Percentiles rank a stretch among this genome's conserved stretches.
Conservation (phyloP, 495 filamentous ascomycete species). For the Astrocystis sublimbata region DNA sequence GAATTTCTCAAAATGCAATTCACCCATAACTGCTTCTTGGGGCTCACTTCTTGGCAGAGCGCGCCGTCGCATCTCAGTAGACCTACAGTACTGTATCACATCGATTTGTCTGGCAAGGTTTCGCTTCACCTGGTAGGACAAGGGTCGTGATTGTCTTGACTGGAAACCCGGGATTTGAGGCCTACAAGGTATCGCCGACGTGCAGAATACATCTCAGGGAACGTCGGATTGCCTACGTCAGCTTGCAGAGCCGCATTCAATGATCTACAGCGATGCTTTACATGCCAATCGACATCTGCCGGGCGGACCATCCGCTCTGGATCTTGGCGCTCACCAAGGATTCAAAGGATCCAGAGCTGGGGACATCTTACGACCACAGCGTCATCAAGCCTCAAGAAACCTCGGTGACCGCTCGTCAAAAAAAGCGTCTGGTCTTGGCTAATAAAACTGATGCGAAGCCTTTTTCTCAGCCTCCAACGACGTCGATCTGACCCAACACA, state of each 20-base stretch:
- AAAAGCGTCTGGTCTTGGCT: neutral
- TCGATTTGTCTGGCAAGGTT: neutral
- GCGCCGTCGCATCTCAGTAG: neutral
- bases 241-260: too few species aligned
- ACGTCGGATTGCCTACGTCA: too few species aligned
- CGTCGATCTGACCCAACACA: too few species aligned
- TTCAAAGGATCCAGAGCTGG: neutral
- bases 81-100: neutral
- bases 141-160: neutral
- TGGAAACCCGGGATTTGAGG: neutral
- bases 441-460: neutral
- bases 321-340: neutral
- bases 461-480: too few species aligned
- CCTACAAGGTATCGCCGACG: neutral
- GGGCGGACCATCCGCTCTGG: neutral
- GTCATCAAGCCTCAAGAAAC: neutral
- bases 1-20: neutral
- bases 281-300: neutral
- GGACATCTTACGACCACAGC: neutral
- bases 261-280: neutral
- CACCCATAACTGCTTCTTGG: neutral
- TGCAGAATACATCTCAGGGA: neutral
- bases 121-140: neutral
- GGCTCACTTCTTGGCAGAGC: neutral
- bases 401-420: neutral